Conservation (phyloP, 345 rosid genomes). For the Brassica incana region DNA sequence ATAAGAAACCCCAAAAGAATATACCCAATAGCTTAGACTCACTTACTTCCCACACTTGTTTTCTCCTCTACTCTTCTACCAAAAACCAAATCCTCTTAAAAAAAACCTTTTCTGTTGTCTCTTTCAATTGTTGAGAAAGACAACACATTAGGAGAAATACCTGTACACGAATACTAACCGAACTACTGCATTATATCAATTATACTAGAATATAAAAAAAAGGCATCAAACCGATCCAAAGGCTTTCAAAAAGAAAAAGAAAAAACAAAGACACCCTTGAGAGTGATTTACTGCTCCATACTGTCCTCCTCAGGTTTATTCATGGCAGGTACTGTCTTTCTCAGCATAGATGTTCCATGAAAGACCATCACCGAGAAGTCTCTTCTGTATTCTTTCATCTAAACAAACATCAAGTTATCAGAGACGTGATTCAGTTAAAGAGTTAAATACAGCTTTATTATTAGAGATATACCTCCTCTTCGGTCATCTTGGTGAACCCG, state of each 20-base stretch:
- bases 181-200: not conserved
- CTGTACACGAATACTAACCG: slow-evolving; percentile 30
- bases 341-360: slow-evolving; percentile 81
- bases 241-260: not conserved
- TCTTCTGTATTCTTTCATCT: slow-evolving; percentile 47
- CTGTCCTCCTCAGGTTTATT: slow-evolving; percentile 34
- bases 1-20: slow-evolving; percentile 15
- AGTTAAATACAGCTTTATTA: not conserved
- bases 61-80: slow-evolving; percentile 14
- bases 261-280: slow-evolving; percentile 1
- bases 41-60: slow-evolving; percentile 3
- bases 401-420: not conserved
- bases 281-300: slow-evolving; percentile 25
- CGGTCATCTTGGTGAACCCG: slow-evolving; percentile 59
- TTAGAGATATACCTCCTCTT: slow-evolving; percentile 56
- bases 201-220: not conserved
- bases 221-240: not conserved
- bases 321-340: slow-evolving; percentile 54
- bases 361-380: slow-evolving; percentile 75
- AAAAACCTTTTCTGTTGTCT: not conserved
- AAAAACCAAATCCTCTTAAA: slow-evolving; percentile 26
- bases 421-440: not conserved
- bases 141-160: slow-evolving; percentile 12
- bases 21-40: slow-evolving; percentile 9
- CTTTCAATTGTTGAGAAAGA: slow-evolving; percentile 14